A percentile compares a stretch with the other conserved stretches of the same genome.
phyloP scores from a whole-genome alignment of 495 filamentous ascomycete species.

The Neurospora sp. region DNA sequence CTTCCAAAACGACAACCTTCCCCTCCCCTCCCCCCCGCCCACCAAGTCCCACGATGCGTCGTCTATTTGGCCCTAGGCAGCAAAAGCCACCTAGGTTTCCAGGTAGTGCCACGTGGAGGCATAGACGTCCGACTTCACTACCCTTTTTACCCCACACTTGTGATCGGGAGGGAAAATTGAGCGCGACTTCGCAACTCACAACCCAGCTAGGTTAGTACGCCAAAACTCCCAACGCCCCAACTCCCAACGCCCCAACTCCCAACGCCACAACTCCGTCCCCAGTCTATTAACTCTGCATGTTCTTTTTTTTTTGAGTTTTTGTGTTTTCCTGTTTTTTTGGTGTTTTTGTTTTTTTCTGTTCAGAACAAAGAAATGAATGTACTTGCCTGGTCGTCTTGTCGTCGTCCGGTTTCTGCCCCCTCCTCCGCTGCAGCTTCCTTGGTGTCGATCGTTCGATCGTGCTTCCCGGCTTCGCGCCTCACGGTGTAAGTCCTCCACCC shows the following conservation, averaged over 20 bases:
- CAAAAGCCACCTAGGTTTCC: not conserved
- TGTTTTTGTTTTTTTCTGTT: not conserved
- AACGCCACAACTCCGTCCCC: not conserved
- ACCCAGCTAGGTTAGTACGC: not conserved
- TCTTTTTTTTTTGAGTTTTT: not conserved
- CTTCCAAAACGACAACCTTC: not conserved
- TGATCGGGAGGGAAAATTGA: not conserved
- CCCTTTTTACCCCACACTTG: not conserved
- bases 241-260: not conserved
- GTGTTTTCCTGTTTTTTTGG: not conserved
- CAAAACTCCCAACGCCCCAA: not conserved
- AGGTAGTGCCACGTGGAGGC: not conserved
- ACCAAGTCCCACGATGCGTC: not conserved
- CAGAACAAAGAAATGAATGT: not conserved
- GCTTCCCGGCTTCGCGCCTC: not conserved
- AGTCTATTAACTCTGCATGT: not conserved
- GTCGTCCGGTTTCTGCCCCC: too few relatives aligned
- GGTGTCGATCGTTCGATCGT: not conserved
- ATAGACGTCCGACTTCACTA: not conserved
- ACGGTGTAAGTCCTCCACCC: not conserved
- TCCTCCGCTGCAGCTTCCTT: not conserved
- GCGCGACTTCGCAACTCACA: not conserved
- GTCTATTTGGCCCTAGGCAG: not conserved
- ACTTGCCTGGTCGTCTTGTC: not conserved
- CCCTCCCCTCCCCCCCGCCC: not conserved